Base-by-base conservation (phyloP, 805 yeast genomes). In the Yueomyces sinensis region DNA sequence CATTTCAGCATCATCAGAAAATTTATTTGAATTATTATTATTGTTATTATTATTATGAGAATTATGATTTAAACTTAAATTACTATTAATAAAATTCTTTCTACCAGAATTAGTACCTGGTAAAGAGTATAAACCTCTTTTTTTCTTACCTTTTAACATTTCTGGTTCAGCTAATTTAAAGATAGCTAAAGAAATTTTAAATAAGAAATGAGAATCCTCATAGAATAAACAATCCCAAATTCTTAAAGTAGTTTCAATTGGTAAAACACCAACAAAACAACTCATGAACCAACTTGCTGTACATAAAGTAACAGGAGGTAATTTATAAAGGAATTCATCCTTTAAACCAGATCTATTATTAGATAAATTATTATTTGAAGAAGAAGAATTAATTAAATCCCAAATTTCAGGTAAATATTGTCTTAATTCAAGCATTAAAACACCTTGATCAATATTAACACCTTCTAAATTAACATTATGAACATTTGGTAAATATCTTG, bases 251-350 rank as follows among this genome's bases (percentile, higher is more conserved):
- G 93, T 72, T 50, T 91, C 97, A 17, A 84, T 74, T 0, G 98
- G 98, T 18, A 91, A 58, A 1, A 79, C 74, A 0, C 94, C 95
- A 25, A 91, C 84, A 58, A 82, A 91, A n/a, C 83, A 72, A 47
- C 95, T 82, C 97, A 91, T 89, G 52, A 91, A 91, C 98, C 98
- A 91, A 36, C 94, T 76, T 0, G 95, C 89, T 1, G 97, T 91
- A 44, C 94, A 91, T 31, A 91, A 65, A 1, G 95, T 82, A 4
- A 91, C 70, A 2, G 96, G 94, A 1, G 98, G 97, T 30, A 87
- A 59, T 44, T 80, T 77, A 13, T 73, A 66, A 23, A 89, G 65
- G 40, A 82, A 76, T 48, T 69, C 65, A 31, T 62, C 49, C 22
- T 43, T 52, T 9, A 44, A 11, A 13, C 13, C 28, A 6, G 28